Evolutionary conservation across 306 rosid genomes (phyloP).

Genomic region (Datisca glomerata): DNA sequence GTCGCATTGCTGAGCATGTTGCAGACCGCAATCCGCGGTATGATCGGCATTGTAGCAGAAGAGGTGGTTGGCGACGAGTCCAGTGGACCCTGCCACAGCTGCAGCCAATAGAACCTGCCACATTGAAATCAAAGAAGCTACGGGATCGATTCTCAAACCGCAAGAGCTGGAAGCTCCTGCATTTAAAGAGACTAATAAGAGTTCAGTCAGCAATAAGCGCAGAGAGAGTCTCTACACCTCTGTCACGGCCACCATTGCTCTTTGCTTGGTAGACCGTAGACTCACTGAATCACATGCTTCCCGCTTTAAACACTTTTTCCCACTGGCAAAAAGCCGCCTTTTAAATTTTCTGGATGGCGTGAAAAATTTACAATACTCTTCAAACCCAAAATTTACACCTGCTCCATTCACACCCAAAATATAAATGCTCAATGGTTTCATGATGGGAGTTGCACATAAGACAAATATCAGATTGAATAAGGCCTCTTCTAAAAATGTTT

Average conservation of each 20-base stretch:
- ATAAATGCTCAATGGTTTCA: too few relatives aligned
- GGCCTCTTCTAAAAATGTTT: too few relatives aligned
- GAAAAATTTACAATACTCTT: neutral
- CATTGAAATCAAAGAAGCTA: constrained; percentile 17
- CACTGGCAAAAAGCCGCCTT: neutral
- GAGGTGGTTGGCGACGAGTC: constrained; percentile 37
- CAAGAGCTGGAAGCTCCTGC: neutral
- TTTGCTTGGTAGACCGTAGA: neutral
- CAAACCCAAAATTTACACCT: neutral
- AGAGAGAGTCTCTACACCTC: neutral
- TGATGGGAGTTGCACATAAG: too few relatives aligned
- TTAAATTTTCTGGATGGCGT: constrained; percentile 1
- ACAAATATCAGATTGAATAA: too few relatives aligned
- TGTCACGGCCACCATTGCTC: neutral
- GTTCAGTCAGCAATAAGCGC: neutral
- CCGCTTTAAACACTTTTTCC: constrained; percentile 20
- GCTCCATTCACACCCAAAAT: too few relatives aligned
- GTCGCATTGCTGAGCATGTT: constrained; percentile 2
- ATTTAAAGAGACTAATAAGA: too few relatives aligned
- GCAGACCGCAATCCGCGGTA: neutral
- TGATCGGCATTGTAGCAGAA: constrained; percentile 5
- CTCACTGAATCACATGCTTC: constrained; percentile 25
- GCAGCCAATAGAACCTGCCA: constrained; percentile 51
- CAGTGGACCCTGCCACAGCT: constrained; percentile 57
- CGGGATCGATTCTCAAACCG: neutral